phyloP scores from a whole-genome alignment of 768 basidiomycete genomes.

The Suillus occidentalis region DNA sequence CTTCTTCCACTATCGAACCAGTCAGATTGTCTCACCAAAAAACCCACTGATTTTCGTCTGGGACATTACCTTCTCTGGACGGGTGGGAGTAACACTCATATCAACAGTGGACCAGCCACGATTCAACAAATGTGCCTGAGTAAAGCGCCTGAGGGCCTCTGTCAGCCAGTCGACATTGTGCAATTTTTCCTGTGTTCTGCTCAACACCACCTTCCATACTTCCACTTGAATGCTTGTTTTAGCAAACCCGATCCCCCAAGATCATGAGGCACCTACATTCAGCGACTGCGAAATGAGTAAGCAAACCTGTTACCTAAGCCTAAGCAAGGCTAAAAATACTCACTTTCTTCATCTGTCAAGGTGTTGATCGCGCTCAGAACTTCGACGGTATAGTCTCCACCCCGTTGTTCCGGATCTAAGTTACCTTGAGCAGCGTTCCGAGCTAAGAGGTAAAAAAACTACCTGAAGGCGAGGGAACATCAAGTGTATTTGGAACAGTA shows the following conservation, averaged over 20 bases:
- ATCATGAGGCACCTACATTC: slow-evolving; percentile 47
- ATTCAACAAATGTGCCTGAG: slow-evolving; percentile 61
- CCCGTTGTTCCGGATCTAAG: slow-evolving; percentile 50
- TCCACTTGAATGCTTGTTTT: slow-evolving; percentile 51
- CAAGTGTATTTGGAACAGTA: slow-evolving; percentile 42
- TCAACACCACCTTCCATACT: slow-evolving; percentile 56
- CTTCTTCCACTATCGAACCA: slow-evolving; percentile 64
- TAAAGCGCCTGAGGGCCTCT: slow-evolving; percentile 70
- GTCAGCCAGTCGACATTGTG: slow-evolving; percentile 80
- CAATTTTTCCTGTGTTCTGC: slow-evolving; percentile 50
- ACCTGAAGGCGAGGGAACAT: slow-evolving; percentile 42
- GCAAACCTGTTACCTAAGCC: slow-evolving; percentile 17
- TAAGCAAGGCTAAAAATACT: slow-evolving; percentile 27
- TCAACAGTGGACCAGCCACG: slow-evolving; percentile 60
- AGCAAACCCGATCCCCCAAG: neutral
- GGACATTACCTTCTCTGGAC: slow-evolving; percentile 62
- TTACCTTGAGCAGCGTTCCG: slow-evolving; percentile 1
- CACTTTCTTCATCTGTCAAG: slow-evolving; percentile 69
- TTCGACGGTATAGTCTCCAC: slow-evolving; percentile 74
- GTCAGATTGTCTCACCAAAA: slow-evolving; percentile 14
- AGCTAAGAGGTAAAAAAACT: slow-evolving; percentile 5
- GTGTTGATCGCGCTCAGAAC: slow-evolving; percentile 63
- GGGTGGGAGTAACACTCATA: slow-evolving; percentile 53
- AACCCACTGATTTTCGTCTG: neutral
- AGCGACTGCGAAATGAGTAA: slow-evolving; percentile 40